Conservation (phyloP, 306 rosid genomes). For the Acacia acuminata region DNA sequence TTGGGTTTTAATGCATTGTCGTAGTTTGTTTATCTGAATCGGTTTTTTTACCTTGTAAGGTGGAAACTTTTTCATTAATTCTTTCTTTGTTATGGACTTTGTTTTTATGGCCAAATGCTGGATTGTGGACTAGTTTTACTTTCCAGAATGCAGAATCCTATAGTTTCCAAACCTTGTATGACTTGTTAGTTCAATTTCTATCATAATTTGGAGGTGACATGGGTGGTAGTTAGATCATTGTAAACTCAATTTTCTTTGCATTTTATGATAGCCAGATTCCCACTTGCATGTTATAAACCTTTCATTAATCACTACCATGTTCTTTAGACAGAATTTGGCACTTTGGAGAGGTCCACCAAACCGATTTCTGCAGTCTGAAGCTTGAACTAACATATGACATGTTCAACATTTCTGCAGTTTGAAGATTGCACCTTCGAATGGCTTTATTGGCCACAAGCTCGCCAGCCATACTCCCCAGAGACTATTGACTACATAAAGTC, state of each 20-base stretch:
- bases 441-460: constrained; percentile 99
- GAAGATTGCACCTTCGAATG: constrained; percentile 97
- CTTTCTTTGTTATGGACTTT: constrained; percentile 1
- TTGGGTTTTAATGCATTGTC: constrained; percentile 14
- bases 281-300: constrained; percentile 1
- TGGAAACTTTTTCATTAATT: constrained; percentile 11
- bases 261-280: not conserved
- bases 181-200: not conserved
- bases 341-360: not conserved
- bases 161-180: not conserved
- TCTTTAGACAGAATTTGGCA: constrained; percentile 2
- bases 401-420: constrained; percentile 54
- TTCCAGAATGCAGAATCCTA: not conserved
- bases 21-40: constrained; percentile 1
- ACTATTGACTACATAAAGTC: constrained; percentile 66
- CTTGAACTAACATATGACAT: constrained; percentile 1
- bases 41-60: not conserved
- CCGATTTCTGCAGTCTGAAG: constrained; percentile 68
- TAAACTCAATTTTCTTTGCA: not conserved
- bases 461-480: constrained; percentile 63
- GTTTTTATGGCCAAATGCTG: not conserved
- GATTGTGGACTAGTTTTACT: not conserved
- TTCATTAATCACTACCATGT: not conserved
- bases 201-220: constrained; percentile 10
- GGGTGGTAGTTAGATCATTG: not conserved